Evolutionary conservation across 306 rosid genomes (phyloP), one percentile per base, ranked within the genome.

Genomic region (Nissolia schottii): DNA sequence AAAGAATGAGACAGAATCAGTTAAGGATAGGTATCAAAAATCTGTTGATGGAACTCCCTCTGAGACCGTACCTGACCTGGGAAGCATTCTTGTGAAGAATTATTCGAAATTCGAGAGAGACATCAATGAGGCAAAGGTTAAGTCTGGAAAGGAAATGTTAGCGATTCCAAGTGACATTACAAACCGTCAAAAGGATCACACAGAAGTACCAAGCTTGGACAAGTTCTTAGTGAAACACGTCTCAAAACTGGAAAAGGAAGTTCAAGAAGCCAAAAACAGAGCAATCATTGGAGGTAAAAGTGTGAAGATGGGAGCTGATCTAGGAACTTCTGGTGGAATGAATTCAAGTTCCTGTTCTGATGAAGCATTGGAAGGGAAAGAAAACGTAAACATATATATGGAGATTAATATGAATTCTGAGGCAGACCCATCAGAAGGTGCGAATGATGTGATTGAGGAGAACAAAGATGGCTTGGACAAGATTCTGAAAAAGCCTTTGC

Each of bases 181-280:
- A 31, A 69, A 68, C 50, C 83, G 20, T 3, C 70, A 55, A 74
- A 84, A 77, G 83, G 84, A 77, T 71, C 82, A 63, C 49, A 13
- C 74, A 25, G 93, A 81, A 81, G 80, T 89, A 43, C 95, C 92
- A 2, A 69, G 93, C 80, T 83, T 94, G 12, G 99, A 94, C 31
- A 86, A 88, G 87, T 80, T 85, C 77, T 85, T 94, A 13, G 93
- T 91, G 58, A 94, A 89, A 81, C 96, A 66, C 71, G 90, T 89
- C 46, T 87, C 97, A 7, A 84, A 91, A 78, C 89, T 91, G 20
- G 97, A 91, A 77, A 94, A 71, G 67, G 97, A 87, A 63, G 91
- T 94, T 43, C 90, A 85, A 81, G 97, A 91, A 80, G 96, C 96
- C 9, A 91, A 82, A 77, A 81, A 50, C 85, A 81, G 87, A 82